Conservation (phyloP, 2,329 filamentous ascomycete genomes). For the Verticillium nubilum region DNA sequence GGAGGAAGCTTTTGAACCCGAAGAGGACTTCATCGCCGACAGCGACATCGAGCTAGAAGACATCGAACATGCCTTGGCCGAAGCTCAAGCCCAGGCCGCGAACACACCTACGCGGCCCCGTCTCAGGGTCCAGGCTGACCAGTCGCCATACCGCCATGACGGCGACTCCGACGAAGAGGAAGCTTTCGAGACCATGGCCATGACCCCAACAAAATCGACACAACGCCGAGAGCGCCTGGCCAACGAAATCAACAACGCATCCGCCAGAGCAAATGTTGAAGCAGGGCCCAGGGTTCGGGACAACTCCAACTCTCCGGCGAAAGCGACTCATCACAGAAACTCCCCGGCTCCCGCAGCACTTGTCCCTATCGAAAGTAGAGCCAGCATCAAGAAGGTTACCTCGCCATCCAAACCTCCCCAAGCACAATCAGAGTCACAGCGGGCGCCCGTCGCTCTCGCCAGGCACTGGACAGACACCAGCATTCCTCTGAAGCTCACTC, state of each 20-base stretch:
- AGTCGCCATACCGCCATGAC: not conserved
- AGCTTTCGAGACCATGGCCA: conserved; percentile 28
- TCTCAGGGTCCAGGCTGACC: not conserved
- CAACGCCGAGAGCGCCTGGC: conserved; percentile 6
- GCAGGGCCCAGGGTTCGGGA: not conserved
- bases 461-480: conserved; percentile 34
- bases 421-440: not conserved
- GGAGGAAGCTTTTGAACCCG: not conserved
- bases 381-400: not conserved
- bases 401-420: not conserved
- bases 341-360: not conserved
- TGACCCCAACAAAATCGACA: conserved; percentile 11
- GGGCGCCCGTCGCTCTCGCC: conserved; percentile 27
- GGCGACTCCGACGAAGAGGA: conserved; percentile 13
- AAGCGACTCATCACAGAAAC: conserved; percentile 1
- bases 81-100: not conserved
- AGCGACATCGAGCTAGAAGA: conserved; percentile 9
- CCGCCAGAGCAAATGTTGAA: conserved; percentile 3
- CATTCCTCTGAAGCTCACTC: conserved; percentile 45
- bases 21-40: conserved; percentile 4
- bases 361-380: not conserved
- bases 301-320: conserved; percentile 3
- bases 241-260: conserved; percentile 3
- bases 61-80: not conserved
- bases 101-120: not conserved